phyloP scores from a whole-genome alignment of 1,284 basidiomycete genomes.

The Cutaneotrichosporon cyanovorans region DNA sequence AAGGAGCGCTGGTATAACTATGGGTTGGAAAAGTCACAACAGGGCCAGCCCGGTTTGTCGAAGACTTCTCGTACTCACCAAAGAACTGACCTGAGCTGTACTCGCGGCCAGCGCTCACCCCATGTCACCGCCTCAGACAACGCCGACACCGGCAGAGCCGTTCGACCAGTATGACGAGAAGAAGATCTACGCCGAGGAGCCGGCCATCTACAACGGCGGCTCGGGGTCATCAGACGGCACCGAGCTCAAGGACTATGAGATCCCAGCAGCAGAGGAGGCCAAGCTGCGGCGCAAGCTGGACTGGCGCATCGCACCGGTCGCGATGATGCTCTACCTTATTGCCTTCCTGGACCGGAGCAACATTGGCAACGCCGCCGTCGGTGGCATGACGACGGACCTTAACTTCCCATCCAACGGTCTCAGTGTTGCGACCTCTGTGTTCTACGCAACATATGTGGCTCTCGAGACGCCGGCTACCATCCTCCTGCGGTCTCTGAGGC shows the following conservation, averaged over 20 bases:
- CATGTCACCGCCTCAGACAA: too few species aligned
- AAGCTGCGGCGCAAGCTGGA: conserved; percentile 5
- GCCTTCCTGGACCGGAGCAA: conserved; percentile 11
- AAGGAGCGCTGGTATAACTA: too few species aligned
- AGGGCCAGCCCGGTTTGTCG: too few species aligned
- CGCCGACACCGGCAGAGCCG: too few species aligned
- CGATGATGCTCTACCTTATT: conserved; percentile 12
- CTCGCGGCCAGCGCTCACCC: too few species aligned
- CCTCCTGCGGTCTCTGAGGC: conserved; percentile 26
- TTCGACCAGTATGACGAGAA: too few species aligned
- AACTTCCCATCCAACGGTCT: conserved; percentile 14
- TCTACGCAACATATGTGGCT: conserved; percentile 31
- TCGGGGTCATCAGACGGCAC: too few species aligned
- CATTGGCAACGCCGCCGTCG: conserved; percentile 14
- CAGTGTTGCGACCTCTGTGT: conserved; percentile 14
- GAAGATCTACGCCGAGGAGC: too few species aligned
- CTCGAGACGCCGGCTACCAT: conserved; percentile 32
- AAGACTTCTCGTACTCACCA: too few species aligned
- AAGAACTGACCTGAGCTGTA: too few species aligned
- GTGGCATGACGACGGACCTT: conserved; percentile 12
- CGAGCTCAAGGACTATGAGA: background rate
- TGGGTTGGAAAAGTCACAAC: too few species aligned
- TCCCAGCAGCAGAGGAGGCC: background rate
- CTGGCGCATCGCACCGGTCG: conserved; percentile 8
- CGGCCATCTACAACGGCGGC: too few species aligned